Base-by-base conservation (phyloP, 1,284 basidiomycete species). In the Omphalotus olearius region DNA sequence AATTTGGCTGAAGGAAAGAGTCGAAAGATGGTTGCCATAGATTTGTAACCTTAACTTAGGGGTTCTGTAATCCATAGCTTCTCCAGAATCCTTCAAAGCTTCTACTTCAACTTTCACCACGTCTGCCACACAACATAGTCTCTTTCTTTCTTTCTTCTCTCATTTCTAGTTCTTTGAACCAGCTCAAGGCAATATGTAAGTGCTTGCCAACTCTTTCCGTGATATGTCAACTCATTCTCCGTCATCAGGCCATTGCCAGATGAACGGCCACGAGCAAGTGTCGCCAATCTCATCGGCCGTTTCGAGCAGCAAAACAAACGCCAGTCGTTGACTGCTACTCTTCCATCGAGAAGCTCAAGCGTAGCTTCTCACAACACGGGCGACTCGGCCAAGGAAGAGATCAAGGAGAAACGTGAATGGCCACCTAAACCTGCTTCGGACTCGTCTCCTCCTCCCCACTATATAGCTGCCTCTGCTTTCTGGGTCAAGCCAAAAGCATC, bases 261-360 rank as follows among this genome's bases (percentile, higher is more conserved):
- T 74, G 88, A 91, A 71, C 79, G 84, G 62, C 88, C 88, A 47
- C 83, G 88, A 56, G 77, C 77, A 64, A 88, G 83, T 62, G 88
- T 91, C 49, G 88, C 88, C 56, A 91, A 89, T 64, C 83, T 91
- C 68, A 90, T 91, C 62, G 88, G 87, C 43, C 79, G 85, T 53
- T 91, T 90, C 59, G 88, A 91, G 65, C 84, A 80, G 62, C 84
- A 88, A 68, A 80, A 73, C 52, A 89, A 88, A 66, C 78, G 80
- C 43, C 75, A 78, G 55, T 68, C 78, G 4, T 67, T 74, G 43
- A 64, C 66, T 23, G 25, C 46, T 30, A 28, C 47, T 38, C 36
- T 45, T 42, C 68, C 72, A 30, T 69, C 66, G 33, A 79, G 85
- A 47, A 80, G 80, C 53, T 73, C 79, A 18, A 88, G 82, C 58